Evolutionary conservation across 306 rosid species (phyloP).

Genomic region (Fragaria ananassa): DNA sequence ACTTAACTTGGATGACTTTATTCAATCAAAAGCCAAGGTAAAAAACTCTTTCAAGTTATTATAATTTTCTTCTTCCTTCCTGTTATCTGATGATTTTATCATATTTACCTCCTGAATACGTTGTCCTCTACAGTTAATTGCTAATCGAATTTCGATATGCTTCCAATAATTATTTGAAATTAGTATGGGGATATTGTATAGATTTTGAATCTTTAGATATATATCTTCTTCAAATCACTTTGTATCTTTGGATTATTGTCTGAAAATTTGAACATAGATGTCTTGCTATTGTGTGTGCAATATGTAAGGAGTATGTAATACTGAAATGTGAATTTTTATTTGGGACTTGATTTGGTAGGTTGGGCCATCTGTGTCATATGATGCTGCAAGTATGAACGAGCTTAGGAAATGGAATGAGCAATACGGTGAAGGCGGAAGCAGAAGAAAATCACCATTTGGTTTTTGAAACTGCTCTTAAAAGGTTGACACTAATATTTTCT

Average conservation of each 20-base stretch:
- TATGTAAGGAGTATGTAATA: background rate
- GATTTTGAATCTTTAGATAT: background rate
- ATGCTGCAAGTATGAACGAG: slow-evolving; percentile 91
- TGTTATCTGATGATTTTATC: background rate
- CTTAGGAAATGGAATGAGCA: slow-evolving; percentile 96
- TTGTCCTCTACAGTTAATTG: background rate
- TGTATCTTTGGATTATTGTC: too few relatives aligned
- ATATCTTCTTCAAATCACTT: background rate
- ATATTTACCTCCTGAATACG: background rate
- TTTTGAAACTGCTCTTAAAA: slow-evolving; percentile 37
- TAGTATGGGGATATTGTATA: background rate
- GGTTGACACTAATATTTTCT: background rate
- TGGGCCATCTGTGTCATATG: slow-evolving; percentile 90
- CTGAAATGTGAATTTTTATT: background rate
- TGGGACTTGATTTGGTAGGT: slow-evolving; percentile 47
- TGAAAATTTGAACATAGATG: too few relatives aligned
- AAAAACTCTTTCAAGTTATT: background rate
- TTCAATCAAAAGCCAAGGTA: slow-evolving; percentile 86
- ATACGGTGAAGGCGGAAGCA: slow-evolving; percentile 94
- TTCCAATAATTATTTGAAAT: background rate
- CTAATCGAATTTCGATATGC: background rate
- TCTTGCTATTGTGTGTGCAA: background rate
- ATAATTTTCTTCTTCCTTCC: background rate
- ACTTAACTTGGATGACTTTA: slow-evolving; percentile 73
- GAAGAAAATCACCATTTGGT: slow-evolving; percentile 89